Evolutionary conservation across 805 yeast genomes (phyloP).

Genomic region (Teunomyces funiuensis): DNA sequence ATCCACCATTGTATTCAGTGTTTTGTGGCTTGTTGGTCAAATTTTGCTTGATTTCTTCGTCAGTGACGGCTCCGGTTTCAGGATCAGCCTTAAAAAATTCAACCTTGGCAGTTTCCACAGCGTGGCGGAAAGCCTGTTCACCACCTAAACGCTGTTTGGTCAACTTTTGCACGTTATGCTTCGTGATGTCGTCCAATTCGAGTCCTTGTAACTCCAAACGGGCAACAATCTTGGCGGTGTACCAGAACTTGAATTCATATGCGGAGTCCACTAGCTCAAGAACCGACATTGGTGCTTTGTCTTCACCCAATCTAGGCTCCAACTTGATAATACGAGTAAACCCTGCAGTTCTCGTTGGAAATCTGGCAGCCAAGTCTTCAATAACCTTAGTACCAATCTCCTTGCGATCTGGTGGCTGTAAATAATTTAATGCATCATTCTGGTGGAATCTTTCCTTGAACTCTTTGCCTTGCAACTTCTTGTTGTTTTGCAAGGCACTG

Average conservation of each 20-base stretch:
- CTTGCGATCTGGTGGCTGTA: constrained; percentile 27
- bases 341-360: constrained; percentile 66
- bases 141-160: constrained; percentile 50
- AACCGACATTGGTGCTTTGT: constrained; percentile 86
- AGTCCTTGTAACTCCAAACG: constrained; percentile 65
- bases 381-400: constrained; percentile 55
- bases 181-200: constrained; percentile 50
- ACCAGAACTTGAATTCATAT: constrained; percentile 70
- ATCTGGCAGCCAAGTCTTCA: constrained; percentile 63
- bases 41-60: constrained; percentile 23
- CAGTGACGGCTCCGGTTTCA: constrained; percentile 25
- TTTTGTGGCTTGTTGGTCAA: constrained; percentile 34
- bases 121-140: constrained; percentile 50
- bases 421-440: constrained; percentile 21
- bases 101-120: constrained; percentile 53
- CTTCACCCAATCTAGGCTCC: constrained; percentile 81
- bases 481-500: constrained; percentile 28
- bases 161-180: constrained; percentile 55
- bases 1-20: constrained; percentile 26
- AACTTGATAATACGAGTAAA: constrained; percentile 81
- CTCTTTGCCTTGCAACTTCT: constrained; percentile 15
- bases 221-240: constrained; percentile 82
- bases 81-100: constrained; percentile 37
- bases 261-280: constrained; percentile 76
- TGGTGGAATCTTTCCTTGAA: constrained; percentile 10